Base-by-base conservation (phyloP, 1,139 yeast species). In the Saccharomyces uvarum region DNA sequence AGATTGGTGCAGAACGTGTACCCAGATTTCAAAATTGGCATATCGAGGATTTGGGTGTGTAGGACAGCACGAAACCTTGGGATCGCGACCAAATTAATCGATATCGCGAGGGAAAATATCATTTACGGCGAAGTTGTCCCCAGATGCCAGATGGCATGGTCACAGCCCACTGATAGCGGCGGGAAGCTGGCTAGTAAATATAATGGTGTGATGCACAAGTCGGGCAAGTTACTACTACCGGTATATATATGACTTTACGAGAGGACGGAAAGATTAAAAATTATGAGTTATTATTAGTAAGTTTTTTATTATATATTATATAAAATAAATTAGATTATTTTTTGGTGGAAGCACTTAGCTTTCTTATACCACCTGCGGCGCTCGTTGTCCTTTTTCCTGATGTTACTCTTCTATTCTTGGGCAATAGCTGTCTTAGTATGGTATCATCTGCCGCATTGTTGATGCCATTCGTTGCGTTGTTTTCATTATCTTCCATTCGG, bases 151-250 rank as follows among this genome's bases (percentile, higher is more conserved):
- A 46, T 68, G 38, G 71, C 72, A 2, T 68, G 72, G 72, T 66
- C 70, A 42, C 72, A 68, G 50, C 72, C 72, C 5, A 64, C 71
- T 21, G 70, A 68, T 29, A 65, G 66, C 56, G 72, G 72, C 8
- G 69, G 68, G 2, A 65, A 62, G 51, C 53, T 67, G 32, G 72
- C 72, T 2, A 57, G 58, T n/a, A 58, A 57, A 47, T 68, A 67
- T 52, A 68, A 68, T 49, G 61, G 69, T 14, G 63, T 65, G 7
- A 59, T 51, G 49, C 71, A 68, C 53, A 62, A 60, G 42, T 66
- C 70, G n/a, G 70, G 70, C 7, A 64, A 65, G 57, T 48, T 63
- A 5, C 54, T 68, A 26, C 54, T 68, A 44, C 71, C 70, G 2
- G 67, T 70, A 50, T 68, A 68, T 49, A 59, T 68, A 32, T 67